These are phyloP conservation scores for Collybia mongolica DNA, from an alignment of 768 basidiomycete species.

Conservation along the genomic window DNA sequence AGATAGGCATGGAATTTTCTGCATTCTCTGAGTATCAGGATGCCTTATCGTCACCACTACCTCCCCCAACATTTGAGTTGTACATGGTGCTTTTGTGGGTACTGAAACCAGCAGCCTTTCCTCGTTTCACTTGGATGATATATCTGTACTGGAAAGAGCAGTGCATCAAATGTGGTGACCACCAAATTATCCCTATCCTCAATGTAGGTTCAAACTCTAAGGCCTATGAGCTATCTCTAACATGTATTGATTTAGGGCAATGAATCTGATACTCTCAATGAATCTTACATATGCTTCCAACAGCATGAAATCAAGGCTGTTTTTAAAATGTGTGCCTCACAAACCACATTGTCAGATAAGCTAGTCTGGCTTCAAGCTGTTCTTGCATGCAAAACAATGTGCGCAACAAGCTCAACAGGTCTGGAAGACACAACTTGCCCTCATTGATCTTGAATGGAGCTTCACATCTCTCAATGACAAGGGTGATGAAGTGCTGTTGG, in stretches of 20 bases:
- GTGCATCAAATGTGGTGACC: slow-evolving; percentile 75
- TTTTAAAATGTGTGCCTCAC: slow-evolving; percentile 91
- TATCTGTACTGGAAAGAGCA: slow-evolving; percentile 93
- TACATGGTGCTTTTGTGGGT: slow-evolving; percentile 69
- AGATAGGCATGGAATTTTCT: slow-evolving; percentile 68
- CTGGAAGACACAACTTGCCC: slow-evolving; percentile 75
- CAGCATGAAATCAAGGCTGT: slow-evolving; percentile 91
- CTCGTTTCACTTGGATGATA: slow-evolving; percentile 67
- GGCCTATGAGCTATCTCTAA: no score
- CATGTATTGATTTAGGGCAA: slow-evolving; percentile 74
- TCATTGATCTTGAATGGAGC: slow-evolving; percentile 81
- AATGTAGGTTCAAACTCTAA: slow-evolving; percentile 85
- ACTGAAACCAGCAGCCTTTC: slow-evolving; percentile 57
- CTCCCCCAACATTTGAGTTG: slow-evolving; percentile 64
- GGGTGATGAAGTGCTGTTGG: slow-evolving; percentile 68
- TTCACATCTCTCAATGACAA: slow-evolving; percentile 59
- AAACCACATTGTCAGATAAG: slow-evolving; percentile 87
- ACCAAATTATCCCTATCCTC: slow-evolving; percentile 81
- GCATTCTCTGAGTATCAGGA: slow-evolving; percentile 74
- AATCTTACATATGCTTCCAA: slow-evolving; percentile 97
- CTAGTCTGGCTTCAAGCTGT: slow-evolving; percentile 79
- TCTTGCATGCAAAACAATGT: slow-evolving; percentile 58
- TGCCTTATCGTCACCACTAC: slow-evolving; percentile 57
- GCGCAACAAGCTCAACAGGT: slow-evolving; percentile 57
- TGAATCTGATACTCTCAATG: slow-evolving; percentile 87